Conservation (phyloP, 225 moss, liverwort and hornwort genomes). For the Physcomitrellopsis africana region DNA sequence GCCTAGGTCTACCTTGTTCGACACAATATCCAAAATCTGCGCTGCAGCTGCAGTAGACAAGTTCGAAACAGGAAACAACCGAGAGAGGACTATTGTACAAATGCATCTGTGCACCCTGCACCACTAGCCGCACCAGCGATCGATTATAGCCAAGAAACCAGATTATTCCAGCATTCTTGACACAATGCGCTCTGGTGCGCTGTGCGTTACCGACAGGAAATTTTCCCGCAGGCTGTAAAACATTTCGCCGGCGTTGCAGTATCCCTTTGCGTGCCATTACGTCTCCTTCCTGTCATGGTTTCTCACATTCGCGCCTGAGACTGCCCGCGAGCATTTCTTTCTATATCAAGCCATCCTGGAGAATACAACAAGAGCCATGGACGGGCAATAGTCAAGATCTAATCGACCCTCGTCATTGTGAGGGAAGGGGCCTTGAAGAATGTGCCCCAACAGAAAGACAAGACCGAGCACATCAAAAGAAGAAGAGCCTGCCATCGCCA, state of each 20-base stretch:
- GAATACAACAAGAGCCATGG: too few species aligned
- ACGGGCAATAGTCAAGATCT: too few species aligned
- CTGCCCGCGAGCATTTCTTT: conserved; percentile 45
- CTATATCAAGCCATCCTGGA: conserved; percentile 52
- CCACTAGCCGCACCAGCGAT: conserved; percentile 33
- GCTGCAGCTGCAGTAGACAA: neutral
- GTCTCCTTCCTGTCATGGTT: conserved; percentile 15
- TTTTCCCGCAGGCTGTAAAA: conserved; percentile 35
- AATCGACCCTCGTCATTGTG: too few species aligned
- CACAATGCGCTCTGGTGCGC: conserved; percentile 41
- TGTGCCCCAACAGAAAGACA: too few species aligned
- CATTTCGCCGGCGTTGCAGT: conserved; percentile 34
- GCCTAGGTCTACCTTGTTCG: conserved; percentile 39
- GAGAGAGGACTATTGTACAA: conserved; percentile 66
- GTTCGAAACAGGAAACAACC: conserved; percentile 33
- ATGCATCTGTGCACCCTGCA: conserved; percentile 69
- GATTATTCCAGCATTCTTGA: conserved; percentile 36
- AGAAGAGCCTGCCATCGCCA: too few species aligned
- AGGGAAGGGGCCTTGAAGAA: too few species aligned
- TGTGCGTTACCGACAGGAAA: conserved; percentile 44
- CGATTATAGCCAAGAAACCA: neutral
- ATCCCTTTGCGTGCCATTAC: conserved; percentile 1
- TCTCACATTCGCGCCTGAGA: conserved; percentile 29
- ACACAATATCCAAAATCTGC: conserved; percentile 13
- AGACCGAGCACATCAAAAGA: too few species aligned